Base-by-base conservation (phyloP, 225 moss, liverwort and hornwort genomes). In the Marchantia polymorpha region DNA sequence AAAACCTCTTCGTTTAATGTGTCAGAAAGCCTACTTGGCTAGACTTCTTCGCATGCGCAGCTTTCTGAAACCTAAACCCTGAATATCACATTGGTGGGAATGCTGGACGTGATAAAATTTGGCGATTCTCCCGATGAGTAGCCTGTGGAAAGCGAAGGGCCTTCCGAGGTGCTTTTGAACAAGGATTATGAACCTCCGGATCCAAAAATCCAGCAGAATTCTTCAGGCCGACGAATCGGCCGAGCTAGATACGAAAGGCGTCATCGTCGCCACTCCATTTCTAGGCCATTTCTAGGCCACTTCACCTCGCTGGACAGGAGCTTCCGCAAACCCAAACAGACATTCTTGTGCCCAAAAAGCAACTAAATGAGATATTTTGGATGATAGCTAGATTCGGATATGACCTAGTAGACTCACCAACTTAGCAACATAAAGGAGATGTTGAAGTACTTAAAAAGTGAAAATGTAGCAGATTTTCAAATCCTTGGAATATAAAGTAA, bases 211-310 rank as follows among this genome's bases (percentile, higher is more conserved):
- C 20, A 80, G 77, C 14, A 76, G 82, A 39, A 86, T 86, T 58
- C 10, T 86, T 51, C 19, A 82, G 31, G 77, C 73, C 27, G 72
- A 73, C 9, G 85, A 86, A 73, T 72, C 82, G 9, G 48, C 25
- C 6, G 64, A 82, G 39, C 25, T 50, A 3, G 64, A 73, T 39
- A 15, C 59, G 13, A 53, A 73, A 26, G 85, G 85, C 7, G 59
- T 55, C 16, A 86, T 86, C 51, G 55, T 86, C 8, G 67, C 76
- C 29, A 79, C 78, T 7, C 85, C 85, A n/a, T n/a, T n/a, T 74
- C 82, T 80, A n/a, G n/a, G 12, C 85, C 85, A 39, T 86, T 82
- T 69, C 66, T 83, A 52, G 80, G 77, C 20, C 48, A 71, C 39
- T 83, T 86, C 59, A 86, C 85, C 10, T 58, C 66, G 55, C 83